Conservation (phyloP, 2,329 filamentous ascomycete genomes). For the Colletotrichum tabaci region DNA sequence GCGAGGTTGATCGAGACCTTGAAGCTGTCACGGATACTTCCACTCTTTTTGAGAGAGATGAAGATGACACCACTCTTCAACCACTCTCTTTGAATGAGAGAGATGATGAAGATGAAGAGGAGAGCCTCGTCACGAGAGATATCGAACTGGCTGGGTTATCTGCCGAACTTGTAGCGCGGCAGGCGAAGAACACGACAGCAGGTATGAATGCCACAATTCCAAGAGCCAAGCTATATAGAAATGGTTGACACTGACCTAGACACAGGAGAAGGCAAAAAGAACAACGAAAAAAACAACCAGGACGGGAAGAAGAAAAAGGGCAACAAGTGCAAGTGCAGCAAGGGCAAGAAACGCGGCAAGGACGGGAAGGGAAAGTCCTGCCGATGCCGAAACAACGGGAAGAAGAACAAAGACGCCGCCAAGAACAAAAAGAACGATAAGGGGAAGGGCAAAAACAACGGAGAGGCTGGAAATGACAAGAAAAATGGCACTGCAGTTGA, state of each 20-base stretch:
- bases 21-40: not conserved
- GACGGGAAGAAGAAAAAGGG: constrained; percentile 9
- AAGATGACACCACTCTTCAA: constrained; percentile 1
- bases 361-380: not conserved
- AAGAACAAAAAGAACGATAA: constrained; percentile 12
- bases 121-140: constrained; percentile 4
- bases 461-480: constrained; percentile 5
- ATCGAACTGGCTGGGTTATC: not conserved
- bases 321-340: not conserved
- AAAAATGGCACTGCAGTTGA: not conserved
- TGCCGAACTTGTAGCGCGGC: constrained; percentile 1
- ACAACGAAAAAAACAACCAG: constrained; percentile 6
- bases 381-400: not conserved
- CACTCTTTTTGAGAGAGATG: constrained; percentile 10
- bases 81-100: not conserved
- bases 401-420: constrained; percentile 3
- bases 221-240: rapidly evolving
- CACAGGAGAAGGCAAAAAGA: constrained; percentile 18
- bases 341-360: constrained; percentile 12
- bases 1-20: constrained; percentile 12
- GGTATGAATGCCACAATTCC: not conserved
- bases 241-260: not conserved
- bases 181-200: constrained; percentile 1
- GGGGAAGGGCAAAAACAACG: constrained; percentile 6
- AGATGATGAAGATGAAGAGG: constrained; percentile 14